Evolutionary conservation across 768 basidiomycete genomes (phyloP), one percentile per base, ranked within the genome.

Genomic region (Podaxis pistillaris): DNA sequence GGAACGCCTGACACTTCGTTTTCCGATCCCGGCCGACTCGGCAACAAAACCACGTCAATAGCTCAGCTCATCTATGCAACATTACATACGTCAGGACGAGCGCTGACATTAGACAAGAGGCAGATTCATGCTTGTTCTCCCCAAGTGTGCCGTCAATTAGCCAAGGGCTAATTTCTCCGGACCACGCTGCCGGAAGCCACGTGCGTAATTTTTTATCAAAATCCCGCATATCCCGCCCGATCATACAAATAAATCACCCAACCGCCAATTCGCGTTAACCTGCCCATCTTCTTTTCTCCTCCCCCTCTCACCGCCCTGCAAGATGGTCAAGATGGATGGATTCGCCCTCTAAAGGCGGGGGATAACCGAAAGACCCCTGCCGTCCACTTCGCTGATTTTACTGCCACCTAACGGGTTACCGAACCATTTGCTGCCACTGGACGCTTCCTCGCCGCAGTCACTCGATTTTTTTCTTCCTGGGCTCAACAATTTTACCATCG

Each of bases 261-360:
- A 44, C 57, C 38, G 22, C 58, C n/a, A 54, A 64, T 56, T 60
- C 36, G 37, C 33, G 56, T 36, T 6, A 17, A 19, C n/a, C 17
- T 15, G 19, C 44, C 44, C 44, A 44, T 41, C 22, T 24, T 62
- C 52, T 58, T 52, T 47, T 37, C 47, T 60, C 60, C 49, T 63
- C 63, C 56, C 64, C 61, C 54, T 58, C 58, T 63, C 63, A 60
- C 62, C 64, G 64, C 47, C 67, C 61, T 12, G 62, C 69, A 68
- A 30, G 22, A 58, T 68, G 56, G 26, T 66, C 66, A 66, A 56
- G 63, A 86, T 86, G 83, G 79, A 78, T 77, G 73, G 82, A 69
- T 76, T 86, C 73, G 73, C 77, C 71, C 76, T 74, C 69, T 86
- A 80, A 78, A 81, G 77, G 77, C 78, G 76, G 75, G 81, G 80